Percentiles rank a stretch among this genome's conserved stretches.
These are phyloP conservation scores for Sordariomycetes sp. DNA, from an alignment of 2,329 filamentous ascomycete species.

Conservation along the genomic window DNA sequence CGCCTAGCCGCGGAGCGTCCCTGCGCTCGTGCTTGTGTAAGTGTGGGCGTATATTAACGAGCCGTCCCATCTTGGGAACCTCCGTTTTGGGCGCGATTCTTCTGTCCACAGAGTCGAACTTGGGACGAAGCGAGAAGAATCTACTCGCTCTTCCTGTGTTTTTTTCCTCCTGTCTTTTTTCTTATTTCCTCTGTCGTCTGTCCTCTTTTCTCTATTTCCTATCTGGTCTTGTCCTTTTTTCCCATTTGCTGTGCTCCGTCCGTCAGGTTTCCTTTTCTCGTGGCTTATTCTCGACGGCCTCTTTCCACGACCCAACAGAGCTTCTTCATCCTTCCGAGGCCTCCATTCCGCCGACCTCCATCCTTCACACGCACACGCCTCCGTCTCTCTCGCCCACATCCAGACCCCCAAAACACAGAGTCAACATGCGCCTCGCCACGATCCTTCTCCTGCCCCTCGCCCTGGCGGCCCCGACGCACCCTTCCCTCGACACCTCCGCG, in stretches of 20 bases:
- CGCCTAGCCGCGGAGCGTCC: background rate
- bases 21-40: background rate
- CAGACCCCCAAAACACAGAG: background rate
- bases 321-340: background rate
- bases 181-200: background rate
- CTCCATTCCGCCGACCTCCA: background rate
- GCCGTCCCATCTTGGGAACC: background rate
- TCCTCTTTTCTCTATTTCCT: background rate
- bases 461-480: slow-evolving; percentile 34
- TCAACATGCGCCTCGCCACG: slow-evolving; percentile 39
- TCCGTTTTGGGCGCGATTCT: background rate
- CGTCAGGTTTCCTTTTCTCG: background rate
- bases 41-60: background rate
- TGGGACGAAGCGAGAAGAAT: slow-evolving; percentile 1
- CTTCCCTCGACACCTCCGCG: slow-evolving; percentile 25
- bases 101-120: background rate
- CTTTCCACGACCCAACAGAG: background rate
- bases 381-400: background rate
- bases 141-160: background rate
- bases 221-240: background rate
- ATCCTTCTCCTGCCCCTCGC: slow-evolving; percentile 33
- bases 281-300: background rate
- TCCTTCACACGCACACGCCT: background rate
- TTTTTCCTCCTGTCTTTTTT: background rate
- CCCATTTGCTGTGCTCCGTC: slow-evolving; percentile 5